phyloP scores from a whole-genome alignment of 2,329 filamentous ascomycete genomes.

The Amesomyces nigricolor region DNA sequence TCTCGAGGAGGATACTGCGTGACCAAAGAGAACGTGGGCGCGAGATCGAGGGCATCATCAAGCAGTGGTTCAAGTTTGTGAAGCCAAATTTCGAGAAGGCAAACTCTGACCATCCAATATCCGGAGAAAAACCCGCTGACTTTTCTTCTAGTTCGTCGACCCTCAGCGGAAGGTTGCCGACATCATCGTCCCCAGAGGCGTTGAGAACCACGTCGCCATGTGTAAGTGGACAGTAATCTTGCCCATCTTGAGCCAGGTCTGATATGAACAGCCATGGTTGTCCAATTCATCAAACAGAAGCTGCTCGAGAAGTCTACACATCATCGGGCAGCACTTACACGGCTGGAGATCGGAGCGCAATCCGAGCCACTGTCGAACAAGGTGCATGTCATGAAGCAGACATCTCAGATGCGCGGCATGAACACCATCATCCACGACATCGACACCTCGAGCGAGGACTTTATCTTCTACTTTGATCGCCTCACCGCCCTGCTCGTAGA shows the following conservation, averaged over 20 bases:
- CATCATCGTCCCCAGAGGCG: constrained; percentile 88
- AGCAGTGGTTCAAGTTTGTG: constrained; percentile 95
- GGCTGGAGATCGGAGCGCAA: constrained; percentile 66
- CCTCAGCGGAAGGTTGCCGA: constrained; percentile 89
- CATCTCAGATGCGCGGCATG: constrained; percentile 78
- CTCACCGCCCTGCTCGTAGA: constrained; percentile 81
- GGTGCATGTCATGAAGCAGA: constrained; percentile 68
- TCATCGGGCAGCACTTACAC: constrained; percentile 73
- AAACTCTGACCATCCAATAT: constrained; percentile 6
- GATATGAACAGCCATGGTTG: constrained; percentile 68
- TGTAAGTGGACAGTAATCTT: constrained; percentile 40
- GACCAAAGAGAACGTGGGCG: constrained; percentile 85
- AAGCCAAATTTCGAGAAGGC: constrained; percentile 92
- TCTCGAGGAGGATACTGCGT: constrained; percentile 78
- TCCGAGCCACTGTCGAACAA: constrained; percentile 68
- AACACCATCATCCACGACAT: constrained; percentile 84
- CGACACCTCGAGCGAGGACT: constrained; percentile 75
- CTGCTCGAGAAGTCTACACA: constrained; percentile 77
- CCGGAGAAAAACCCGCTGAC: constrained; percentile 10
- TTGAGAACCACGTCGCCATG: constrained; percentile 92
- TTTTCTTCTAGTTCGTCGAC: constrained; percentile 63
- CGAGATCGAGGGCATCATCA: constrained; percentile 92
- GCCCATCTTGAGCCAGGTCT: neutral
- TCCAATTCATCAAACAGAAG: constrained; percentile 85
- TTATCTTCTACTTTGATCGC: constrained; percentile 96